A percentile compares a stretch with the other conserved stretches of the same genome.
Evolutionary conservation across 352 stramenopile species (phyloP).

Genomic region (Pythium brachiatum): DNA sequence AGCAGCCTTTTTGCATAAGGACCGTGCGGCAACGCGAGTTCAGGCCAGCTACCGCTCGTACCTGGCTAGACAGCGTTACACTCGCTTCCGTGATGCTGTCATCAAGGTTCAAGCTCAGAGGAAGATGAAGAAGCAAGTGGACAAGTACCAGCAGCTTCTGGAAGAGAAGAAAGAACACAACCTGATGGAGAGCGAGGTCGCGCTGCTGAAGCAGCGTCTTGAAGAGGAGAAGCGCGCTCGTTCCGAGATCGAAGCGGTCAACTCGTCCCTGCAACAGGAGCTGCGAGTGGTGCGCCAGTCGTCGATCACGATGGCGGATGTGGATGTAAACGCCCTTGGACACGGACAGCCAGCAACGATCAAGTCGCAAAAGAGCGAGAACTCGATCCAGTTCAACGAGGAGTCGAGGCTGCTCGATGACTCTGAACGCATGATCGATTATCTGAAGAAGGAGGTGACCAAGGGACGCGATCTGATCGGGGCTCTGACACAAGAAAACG

Average conservation of each 20-base stretch:
- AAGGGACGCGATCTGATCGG: slow-evolving; percentile 75
- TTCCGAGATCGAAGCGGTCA: slow-evolving; percentile 69
- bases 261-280: slow-evolving; percentile 70
- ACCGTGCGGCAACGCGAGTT: slow-evolving; percentile 57
- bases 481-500: slow-evolving; percentile 66
- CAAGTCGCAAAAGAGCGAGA: slow-evolving; percentile 35
- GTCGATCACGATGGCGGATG: slow-evolving; percentile 44
- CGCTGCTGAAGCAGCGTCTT: slow-evolving; percentile 65
- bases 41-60: slow-evolving; percentile 57
- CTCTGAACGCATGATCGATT: slow-evolving; percentile 84
- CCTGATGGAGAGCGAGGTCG: slow-evolving; percentile 75
- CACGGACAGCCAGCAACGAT: slow-evolving; percentile 10
- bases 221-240: slow-evolving; percentile 77
- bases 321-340: slow-evolving; percentile 32
- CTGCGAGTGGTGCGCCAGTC: slow-evolving; percentile 59
- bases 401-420: slow-evolving; percentile 75
- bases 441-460: slow-evolving; percentile 72
- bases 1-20: slow-evolving; percentile 50
- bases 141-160: slow-evolving; percentile 63
- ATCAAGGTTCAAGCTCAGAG: slow-evolving; percentile 63
- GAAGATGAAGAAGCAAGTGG: slow-evolving; percentile 80
- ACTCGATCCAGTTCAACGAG: slow-evolving; percentile 29
- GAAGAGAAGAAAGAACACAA: slow-evolving; percentile 64
- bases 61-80: slow-evolving; percentile 46
- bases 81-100: slow-evolving; percentile 58